Base-by-base conservation (phyloP, 768 basidiomycete genomes). In the Lentinula guzmanii region DNA sequence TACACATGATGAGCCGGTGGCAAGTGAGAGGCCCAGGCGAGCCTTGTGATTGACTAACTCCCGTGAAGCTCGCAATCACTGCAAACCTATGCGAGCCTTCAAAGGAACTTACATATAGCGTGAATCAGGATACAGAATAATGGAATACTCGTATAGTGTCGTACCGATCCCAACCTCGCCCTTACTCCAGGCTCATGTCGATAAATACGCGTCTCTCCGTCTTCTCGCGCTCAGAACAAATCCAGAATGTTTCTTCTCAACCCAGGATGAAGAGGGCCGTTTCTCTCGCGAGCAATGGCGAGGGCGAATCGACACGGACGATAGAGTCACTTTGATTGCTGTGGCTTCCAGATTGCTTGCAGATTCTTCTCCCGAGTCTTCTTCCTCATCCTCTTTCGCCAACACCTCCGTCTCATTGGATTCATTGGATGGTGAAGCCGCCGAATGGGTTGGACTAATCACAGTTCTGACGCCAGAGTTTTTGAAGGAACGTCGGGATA, bases 191-290 rank as follows among this genome's bases (percentile, higher is more conserved):
- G 52, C 53, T 16, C 62, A 71, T 9, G 54, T 72, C 46, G 55
- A 35, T 13, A 56, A 60, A 39, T 70, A 72, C 61, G 64, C 60
- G 9, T 28, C 51, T n/a, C 54, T 74, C 54, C 70, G 75, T 8
- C 63, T 74, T 28, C 61, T 66, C 16, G 65, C 64, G 28, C 70
- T 74, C 33, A 65, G 67, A 39, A 65, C 65, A 37, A 66, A 74
- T 52, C 71, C 71, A 46, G 65, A 72, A 24, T 69, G 69, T 0
- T 74, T 72, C 61, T 65, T 67, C 8, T 71, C 71, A 9, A 70
- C 63, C 10, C 70, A 67, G 41, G 70, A 62, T 18, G 63, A 66
- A 15, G 70, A 74, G 58, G 63, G 62, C 18, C 16, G 51, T 15
- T 70, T 71, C 37, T 66, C 67, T 5, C 52, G 37, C n/a, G 69